Base-by-base conservation (phyloP, 331 rosid genomes). In the Phaseolus coccineus region DNA sequence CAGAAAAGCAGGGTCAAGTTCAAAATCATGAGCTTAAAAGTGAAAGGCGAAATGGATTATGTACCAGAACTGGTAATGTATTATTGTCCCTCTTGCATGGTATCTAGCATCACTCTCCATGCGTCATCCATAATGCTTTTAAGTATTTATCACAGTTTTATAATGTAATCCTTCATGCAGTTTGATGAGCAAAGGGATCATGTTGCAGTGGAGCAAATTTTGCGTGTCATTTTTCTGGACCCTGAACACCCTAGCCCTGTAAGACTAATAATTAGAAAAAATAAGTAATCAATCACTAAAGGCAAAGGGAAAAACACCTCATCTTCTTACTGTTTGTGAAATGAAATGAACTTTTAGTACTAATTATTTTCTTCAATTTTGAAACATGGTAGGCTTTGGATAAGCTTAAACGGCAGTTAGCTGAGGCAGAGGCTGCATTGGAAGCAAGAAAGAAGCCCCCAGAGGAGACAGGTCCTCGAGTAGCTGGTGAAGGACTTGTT, bases 1-100 rank as follows among this genome's bases (percentile, higher is more conserved):
- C 92, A 88, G 77, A 91, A 87, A 78, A 86, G 93, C 88, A 90
- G 81, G 86, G 98, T 93, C 57, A 93, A 93, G 91, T 93, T 93
- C 81, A 93, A 93, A 89, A 93, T 93, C 89, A 84, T 91, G 92
- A 93, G 98, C 91, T 87, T 93, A 78, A 93, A 93, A 89, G 96
- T 90, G 85, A 86, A 89, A 80, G 94, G 92, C 3, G 86, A 90
- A 76, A 84, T 90, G 90, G 98, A 93, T 73, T 93, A 87, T 48
- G 96, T 87, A 40, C 98, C 98, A 0, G 97, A 93, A 80, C 87
- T 93, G 96, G 98, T 93, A 93, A 71, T 55, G 46, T 65, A 12
- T 72, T 50, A 67, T 37, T 57, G 48, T 11, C 62, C 50, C 50
- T 67, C 80, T 39, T 40, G n/a, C 14, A 63, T 50, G 46, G 15